These are phyloP conservation scores for Saxophila tyrrhenica DNA, from an alignment of 495 filamentous ascomycete species.

Conservation along the genomic window DNA sequence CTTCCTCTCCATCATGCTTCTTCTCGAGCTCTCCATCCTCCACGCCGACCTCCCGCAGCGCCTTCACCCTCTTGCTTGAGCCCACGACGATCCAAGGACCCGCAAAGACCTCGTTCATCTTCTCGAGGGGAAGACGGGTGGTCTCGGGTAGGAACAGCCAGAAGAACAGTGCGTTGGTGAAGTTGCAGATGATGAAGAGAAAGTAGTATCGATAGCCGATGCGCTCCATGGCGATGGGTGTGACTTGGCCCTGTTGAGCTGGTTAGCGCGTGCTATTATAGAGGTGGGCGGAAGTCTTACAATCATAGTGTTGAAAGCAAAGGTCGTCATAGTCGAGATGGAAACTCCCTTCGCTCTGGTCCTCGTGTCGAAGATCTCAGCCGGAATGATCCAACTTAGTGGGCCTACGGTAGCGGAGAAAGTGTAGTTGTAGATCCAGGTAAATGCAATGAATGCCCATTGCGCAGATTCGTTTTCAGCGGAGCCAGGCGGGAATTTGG, in stretches of 20 bases:
- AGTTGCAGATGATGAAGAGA: conserved; percentile 38
- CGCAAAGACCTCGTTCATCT: conserved; percentile 56
- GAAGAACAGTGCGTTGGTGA: conserved; percentile 25
- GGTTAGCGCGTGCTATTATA: not conserved
- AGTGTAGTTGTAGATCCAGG: not conserved
- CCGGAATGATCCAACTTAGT: conserved; percentile 46
- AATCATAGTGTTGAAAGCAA: conserved; percentile 65
- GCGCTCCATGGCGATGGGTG: conserved; percentile 45
- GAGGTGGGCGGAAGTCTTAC: conserved; percentile 47
- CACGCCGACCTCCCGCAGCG: too few species aligned
- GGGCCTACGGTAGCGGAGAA: not conserved
- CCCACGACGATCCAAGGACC: too few species aligned
- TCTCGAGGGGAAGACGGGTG: conserved; percentile 51
- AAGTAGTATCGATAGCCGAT: conserved; percentile 54
- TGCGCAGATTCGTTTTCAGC: conserved; percentile 44
- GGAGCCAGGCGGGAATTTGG: conserved; percentile 44
- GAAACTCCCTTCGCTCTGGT: conserved; percentile 56
- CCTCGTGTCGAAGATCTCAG: conserved; percentile 59
- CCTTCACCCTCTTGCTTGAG: conserved; percentile 42
- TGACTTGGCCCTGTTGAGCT: conserved; percentile 45
- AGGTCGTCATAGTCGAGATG: conserved; percentile 52
- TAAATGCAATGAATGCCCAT: conserved; percentile 57
- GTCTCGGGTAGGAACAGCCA: conserved; percentile 55
- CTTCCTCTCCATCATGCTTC: too few species aligned
- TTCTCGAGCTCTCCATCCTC: too few species aligned